Evolutionary conservation across 352 stramenopile species (phyloP).

Genomic region (Elongisporangium prolatum): DNA sequence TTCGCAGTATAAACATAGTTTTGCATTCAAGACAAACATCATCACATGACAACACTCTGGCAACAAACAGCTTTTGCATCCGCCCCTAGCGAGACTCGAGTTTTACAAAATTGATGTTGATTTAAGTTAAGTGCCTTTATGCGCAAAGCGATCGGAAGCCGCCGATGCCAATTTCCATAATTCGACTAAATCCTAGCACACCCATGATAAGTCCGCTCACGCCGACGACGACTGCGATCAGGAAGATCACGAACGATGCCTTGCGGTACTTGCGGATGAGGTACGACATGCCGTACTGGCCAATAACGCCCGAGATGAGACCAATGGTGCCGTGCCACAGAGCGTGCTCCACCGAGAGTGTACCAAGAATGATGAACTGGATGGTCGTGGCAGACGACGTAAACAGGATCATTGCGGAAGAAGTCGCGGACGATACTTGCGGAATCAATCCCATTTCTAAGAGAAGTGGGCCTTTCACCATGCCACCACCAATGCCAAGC

Average conservation of each 20-base stretch:
- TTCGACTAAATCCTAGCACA: slow-evolving; percentile 48
- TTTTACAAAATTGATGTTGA: slow-evolving; percentile 7
- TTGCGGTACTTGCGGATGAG: slow-evolving; percentile 91
- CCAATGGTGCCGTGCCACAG: slow-evolving; percentile 89
- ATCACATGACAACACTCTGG: too few relatives aligned
- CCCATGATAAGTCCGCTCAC: slow-evolving; percentile 72
- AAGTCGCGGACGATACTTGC: slow-evolving; percentile 85
- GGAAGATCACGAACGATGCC: slow-evolving; percentile 73
- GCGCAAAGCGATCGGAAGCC: slow-evolving; percentile 71
- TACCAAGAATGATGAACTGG: slow-evolving; percentile 93
- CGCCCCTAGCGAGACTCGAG: too few relatives aligned
- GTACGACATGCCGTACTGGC: slow-evolving; percentile 90
- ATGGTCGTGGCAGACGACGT: slow-evolving; percentile 95
- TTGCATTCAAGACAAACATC: too few relatives aligned
- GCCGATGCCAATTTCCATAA: slow-evolving; percentile 54
- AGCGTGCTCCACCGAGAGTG: slow-evolving; percentile 89
- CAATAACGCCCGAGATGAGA: slow-evolving; percentile 87
- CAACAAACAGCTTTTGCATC: too few relatives aligned
- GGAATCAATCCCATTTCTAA: slow-evolving; percentile 88
- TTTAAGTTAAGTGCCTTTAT: slow-evolving; percentile 8
- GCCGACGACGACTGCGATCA: slow-evolving; percentile 69
- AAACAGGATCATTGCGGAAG: slow-evolving; percentile 91
- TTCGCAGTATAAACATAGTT: too few relatives aligned
- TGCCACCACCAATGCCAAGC: slow-evolving; percentile 88
- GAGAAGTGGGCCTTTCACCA: slow-evolving; percentile 89